A percentile compares a stretch with the other conserved stretches of the same genome.
These are phyloP conservation scores for Blastocystis sp. DNA, from an alignment of 352 stramenopile genomes.

Conservation along the genomic window DNA sequence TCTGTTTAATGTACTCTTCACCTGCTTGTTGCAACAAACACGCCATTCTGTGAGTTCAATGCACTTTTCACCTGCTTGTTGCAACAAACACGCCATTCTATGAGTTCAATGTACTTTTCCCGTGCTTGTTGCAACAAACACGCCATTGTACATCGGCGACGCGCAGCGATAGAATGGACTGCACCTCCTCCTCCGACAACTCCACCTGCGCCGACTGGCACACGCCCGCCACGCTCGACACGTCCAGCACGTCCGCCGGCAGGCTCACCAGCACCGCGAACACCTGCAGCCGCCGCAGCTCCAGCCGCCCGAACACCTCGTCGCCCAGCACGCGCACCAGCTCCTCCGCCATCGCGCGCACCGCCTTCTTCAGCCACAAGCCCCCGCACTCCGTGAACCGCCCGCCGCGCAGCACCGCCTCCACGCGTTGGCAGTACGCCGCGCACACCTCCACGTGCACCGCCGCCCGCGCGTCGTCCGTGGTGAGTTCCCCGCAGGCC, in stretches of 20 bases:
- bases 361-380: slow-evolving; percentile 17
- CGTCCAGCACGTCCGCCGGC: slow-evolving; percentile 5
- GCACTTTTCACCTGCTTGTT: background rate
- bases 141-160: background rate
- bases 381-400: slow-evolving; percentile 52
- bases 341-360: background rate
- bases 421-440: background rate
- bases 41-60: slow-evolving; percentile 47
- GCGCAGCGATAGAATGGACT: slow-evolving; percentile 13
- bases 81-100: slow-evolving; percentile 48
- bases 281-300: background rate
- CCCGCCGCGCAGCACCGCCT: background rate
- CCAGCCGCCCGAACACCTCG: background rate
- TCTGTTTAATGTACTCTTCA: slow-evolving; percentile 45
- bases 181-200: background rate
- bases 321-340: background rate
- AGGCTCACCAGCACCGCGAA: slow-evolving; percentile 37
- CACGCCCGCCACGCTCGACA: background rate
- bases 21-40: slow-evolving; percentile 1
- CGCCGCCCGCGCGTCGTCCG: background rate
- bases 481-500: background rate
- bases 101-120: slow-evolving; percentile 52
- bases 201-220: background rate
- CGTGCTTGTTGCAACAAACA: no score
- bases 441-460: background rate